Conservation (phyloP, 495 filamentous ascomycete genomes). For the Xylaria venustula region DNA sequence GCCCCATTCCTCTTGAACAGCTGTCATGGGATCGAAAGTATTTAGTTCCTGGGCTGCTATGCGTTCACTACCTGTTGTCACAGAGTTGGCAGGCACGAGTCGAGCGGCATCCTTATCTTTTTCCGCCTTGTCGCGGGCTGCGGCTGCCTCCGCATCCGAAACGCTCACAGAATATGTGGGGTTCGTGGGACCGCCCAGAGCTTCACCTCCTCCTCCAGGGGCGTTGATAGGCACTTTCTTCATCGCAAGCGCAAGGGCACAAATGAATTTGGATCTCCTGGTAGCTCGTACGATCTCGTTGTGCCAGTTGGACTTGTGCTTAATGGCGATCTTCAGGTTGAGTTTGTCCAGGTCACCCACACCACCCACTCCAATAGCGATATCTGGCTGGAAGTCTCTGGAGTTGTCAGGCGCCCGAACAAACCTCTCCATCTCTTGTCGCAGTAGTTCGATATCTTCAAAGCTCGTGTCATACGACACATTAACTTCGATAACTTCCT, state of each 20-base stretch:
- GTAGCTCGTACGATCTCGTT: constrained; percentile 81
- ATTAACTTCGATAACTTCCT: constrained; percentile 75
- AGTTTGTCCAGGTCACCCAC: constrained; percentile 88
- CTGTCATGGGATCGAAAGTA: constrained; percentile 31
- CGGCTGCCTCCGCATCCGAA: constrained; percentile 59
- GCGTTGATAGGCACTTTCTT: constrained; percentile 83
- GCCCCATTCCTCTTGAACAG: constrained; percentile 41
- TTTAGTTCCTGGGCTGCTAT: constrained; percentile 41
- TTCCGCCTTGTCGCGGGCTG: constrained; percentile 57
- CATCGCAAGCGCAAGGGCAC: constrained; percentile 81
- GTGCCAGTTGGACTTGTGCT: constrained; percentile 95
- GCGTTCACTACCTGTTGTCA: constrained; percentile 17
- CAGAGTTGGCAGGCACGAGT: constrained; percentile 49
- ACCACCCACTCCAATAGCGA: constrained; percentile 73
- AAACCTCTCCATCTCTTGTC: constrained; percentile 77
- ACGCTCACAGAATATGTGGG: constrained; percentile 75
- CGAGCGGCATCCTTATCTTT: constrained; percentile 62
- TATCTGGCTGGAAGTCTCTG: constrained; percentile 85
- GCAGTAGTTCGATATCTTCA: constrained; percentile 80
- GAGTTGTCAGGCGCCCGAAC: constrained; percentile 82
- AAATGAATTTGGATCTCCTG: constrained; percentile 94
- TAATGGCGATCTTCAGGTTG: constrained; percentile 75
- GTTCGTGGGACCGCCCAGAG: constrained; percentile 65
- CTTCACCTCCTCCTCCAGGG: constrained; percentile 70
- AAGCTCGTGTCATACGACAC: constrained; percentile 83